Evolutionary conservation across 2,329 filamentous ascomycete species (phyloP).

Genomic region (Venturia nashicola): DNA sequence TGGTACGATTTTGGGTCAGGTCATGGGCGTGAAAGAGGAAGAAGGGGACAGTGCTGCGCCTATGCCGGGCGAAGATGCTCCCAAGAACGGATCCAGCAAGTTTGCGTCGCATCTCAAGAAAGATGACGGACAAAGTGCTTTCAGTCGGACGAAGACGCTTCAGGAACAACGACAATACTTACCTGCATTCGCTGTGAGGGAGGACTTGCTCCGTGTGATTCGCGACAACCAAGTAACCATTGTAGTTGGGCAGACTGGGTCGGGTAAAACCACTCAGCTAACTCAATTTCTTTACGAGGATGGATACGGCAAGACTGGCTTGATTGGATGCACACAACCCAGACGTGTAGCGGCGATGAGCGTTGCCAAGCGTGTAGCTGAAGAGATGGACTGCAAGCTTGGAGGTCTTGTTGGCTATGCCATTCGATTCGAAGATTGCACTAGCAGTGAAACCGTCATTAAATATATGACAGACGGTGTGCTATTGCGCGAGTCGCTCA

Average conservation of each 20-base stretch:
- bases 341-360: slow-evolving; percentile 97
- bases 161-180: slow-evolving; percentile 86
- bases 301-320: slow-evolving; percentile 73
- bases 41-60: slow-evolving; percentile 77
- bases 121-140: slow-evolving; percentile 69
- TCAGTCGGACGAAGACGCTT: slow-evolving; percentile 84
- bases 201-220: slow-evolving; percentile 83
- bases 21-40: slow-evolving; percentile 92
- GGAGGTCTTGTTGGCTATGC: slow-evolving; percentile 87
- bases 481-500: slow-evolving; percentile 80
- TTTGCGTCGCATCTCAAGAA: slow-evolving; percentile 88
- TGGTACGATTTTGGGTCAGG: slow-evolving; percentile 81
- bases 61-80: slow-evolving; percentile 57
- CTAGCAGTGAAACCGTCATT: slow-evolving; percentile 86
- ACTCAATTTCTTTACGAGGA: slow-evolving; percentile 96
- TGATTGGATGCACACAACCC: slow-evolving; percentile 95
- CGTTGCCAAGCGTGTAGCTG: slow-evolving; percentile 92
- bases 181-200: slow-evolving; percentile 89
- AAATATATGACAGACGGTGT: slow-evolving; percentile 99
- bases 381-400: slow-evolving; percentile 93
- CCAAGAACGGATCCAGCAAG: slow-evolving; percentile 54
- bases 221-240: slow-evolving; percentile 95
- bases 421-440: slow-evolving; percentile 97
- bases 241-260: slow-evolving; percentile 93
- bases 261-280: slow-evolving; percentile 92